Percentiles rank a stretch among this genome's conserved stretches.
phyloP scores from a whole-genome alignment of 345 rosid genomes.

The Zanthoxylum bungeanum region DNA sequence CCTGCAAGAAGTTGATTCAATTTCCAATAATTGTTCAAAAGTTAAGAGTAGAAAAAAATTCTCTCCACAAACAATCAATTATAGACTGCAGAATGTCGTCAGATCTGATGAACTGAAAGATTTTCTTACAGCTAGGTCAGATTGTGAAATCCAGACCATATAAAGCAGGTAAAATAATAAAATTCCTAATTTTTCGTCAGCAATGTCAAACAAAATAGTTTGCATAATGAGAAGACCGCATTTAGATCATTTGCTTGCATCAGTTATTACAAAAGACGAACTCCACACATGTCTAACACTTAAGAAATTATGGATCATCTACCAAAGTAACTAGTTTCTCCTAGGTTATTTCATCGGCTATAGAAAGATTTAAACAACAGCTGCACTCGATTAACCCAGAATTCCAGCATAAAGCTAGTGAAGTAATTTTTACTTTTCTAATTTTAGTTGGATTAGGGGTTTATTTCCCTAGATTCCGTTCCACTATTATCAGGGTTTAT shows the following conservation, averaged over 20 bases:
- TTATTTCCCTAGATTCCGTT: too few relatives aligned
- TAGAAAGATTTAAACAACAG: neutral
- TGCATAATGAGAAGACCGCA: neutral
- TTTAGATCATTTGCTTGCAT: neutral
- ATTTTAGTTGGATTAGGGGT: too few relatives aligned
- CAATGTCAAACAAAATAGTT: neutral
- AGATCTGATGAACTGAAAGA: neutral
- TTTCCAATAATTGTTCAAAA: constrained; percentile 1
- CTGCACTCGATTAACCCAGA: neutral
- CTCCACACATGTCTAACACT: neutral
- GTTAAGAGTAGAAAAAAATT: neutral
- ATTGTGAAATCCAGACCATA: neutral
- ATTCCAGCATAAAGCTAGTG: neutral
- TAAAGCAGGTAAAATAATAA: neutral
- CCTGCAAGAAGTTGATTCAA: constrained; percentile 31
- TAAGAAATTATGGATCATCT: neutral
- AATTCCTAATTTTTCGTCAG: neutral
- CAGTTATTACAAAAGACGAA: neutral
- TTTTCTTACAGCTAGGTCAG: neutral
- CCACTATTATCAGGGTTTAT: too few relatives aligned
- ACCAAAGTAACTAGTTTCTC: neutral
- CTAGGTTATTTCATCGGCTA: neutral
- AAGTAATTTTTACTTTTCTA: too few relatives aligned
- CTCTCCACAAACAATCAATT: neutral
- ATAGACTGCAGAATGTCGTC: too few relatives aligned